Evolutionary conservation across 495 filamentous ascomycete species (phyloP).

Genomic region (Neurospora tetraspora): DNA sequence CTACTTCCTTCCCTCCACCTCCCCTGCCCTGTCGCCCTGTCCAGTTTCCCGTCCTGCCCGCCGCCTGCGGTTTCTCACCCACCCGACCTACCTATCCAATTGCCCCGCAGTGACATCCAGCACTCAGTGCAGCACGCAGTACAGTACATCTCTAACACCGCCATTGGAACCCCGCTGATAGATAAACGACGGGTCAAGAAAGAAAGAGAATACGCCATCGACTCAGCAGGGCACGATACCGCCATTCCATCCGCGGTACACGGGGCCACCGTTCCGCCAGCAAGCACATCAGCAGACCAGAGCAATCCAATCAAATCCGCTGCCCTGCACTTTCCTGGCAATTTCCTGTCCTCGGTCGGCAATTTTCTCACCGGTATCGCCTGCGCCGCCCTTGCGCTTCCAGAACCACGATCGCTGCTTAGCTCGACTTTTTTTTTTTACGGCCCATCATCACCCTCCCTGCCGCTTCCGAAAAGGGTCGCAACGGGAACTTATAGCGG

Average conservation of each 20-base stretch:
- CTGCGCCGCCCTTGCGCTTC: neutral
- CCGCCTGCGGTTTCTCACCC: constrained; percentile 13
- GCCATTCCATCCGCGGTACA: constrained; percentile 10
- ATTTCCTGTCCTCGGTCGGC: neutral
- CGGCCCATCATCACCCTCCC: neutral
- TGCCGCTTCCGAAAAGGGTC: neutral
- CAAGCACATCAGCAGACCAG: neutral
- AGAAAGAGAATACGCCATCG: constrained; percentile 17
- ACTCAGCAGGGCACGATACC: constrained; percentile 3
- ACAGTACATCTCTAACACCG: constrained; percentile 1
- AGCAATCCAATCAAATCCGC: neutral
- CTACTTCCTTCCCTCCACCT: neutral
- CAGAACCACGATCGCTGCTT: neutral
- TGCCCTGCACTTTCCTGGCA: neutral
- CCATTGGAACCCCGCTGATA: constrained; percentile 23
- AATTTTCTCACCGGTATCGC: neutral
- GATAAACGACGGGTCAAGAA: constrained; percentile 17
- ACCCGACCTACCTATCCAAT: constrained; percentile 5
- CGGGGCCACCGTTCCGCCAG: constrained; percentile 16
- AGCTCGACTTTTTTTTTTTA: neutral
- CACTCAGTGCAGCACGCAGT: neutral
- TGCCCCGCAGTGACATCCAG: constrained; percentile 14
- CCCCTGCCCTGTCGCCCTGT: neutral
- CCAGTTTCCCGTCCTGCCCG: neutral
- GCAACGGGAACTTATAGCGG: neutral